Percentiles rank a stretch among this genome's conserved stretches.
phyloP scores from a whole-genome alignment of 176 grass and related monocot genomes.

The Oryza glaberrima region DNA sequence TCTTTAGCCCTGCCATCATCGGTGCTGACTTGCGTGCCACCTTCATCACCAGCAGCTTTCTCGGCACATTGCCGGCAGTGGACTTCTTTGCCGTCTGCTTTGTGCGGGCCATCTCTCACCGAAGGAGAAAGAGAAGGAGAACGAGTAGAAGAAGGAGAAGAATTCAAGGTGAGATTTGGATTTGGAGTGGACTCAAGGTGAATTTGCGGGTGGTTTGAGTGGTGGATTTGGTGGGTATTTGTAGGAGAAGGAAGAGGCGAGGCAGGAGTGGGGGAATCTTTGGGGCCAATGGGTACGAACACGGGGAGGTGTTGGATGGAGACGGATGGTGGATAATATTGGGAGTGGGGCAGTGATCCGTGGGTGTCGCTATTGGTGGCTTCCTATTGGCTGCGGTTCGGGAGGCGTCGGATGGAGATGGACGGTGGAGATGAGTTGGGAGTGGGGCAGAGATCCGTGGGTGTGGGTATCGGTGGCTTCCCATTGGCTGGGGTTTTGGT shows the following conservation, averaged over 20 bases:
- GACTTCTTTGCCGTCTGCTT: conserved; percentile 82
- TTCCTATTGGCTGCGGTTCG: neutral
- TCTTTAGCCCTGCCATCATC: conserved; percentile 76
- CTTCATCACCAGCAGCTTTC: conserved; percentile 84
- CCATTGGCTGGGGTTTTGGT: neutral
- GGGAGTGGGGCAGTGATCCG: too few relatives aligned
- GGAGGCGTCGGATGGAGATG: too few relatives aligned
- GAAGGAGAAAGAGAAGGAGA: neutral
- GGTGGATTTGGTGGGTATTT: neutral
- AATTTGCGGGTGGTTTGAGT: neutral
- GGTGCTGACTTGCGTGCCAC: conserved; percentile 75
- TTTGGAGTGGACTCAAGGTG: neutral
- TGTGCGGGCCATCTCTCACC: conserved; percentile 60
- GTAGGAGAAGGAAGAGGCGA: neutral
- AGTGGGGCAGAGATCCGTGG: neutral
- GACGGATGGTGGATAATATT: too few relatives aligned
- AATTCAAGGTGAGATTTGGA: neutral
- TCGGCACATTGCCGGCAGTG: conserved; percentile 64
- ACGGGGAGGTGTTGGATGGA: too few relatives aligned
- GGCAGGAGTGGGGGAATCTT: neutral
- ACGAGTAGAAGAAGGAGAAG: neutral
- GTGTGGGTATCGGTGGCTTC: neutral
- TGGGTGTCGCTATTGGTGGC: neutral
- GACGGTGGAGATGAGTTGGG: too few relatives aligned
- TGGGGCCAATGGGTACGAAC: neutral